Base-by-base conservation (phyloP, 2,329 filamentous ascomycete species). In the Pseudogymnoascus sp. region DNA sequence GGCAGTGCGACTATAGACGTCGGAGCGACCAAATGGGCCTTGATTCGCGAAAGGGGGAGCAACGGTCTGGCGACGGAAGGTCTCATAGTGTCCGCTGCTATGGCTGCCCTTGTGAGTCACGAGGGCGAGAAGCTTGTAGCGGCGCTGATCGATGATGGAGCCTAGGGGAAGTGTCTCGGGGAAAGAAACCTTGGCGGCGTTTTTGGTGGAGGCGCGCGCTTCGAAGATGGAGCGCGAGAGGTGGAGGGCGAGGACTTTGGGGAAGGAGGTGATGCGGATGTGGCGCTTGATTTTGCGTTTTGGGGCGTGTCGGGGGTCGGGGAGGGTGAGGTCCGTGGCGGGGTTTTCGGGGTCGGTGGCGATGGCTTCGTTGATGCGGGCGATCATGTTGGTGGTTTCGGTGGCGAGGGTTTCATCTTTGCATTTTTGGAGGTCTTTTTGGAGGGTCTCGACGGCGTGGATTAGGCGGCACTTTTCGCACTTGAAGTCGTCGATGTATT, bases 101-200 rank as follows among this genome's bases (percentile, higher is more conserved):
- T 99, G 95, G 66, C 90, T 96, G 38, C 95, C 95, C 71, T 96
- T 96, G 73, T 99, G 95, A 21, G 91, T 96, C 37, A 99, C 91
- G 37, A 96, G 85, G 11, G 89, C 91, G 0, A 96, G 82, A 4
- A 99, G 80, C 70, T 88, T 91, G 76, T 97, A 99, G 72, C 84
- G 88, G 67, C 87, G 89, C 71, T 89, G 87, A 63, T 89, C 84
- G 46, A 95, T 77, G 23, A 97, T 78, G 0, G 91, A 87, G 1
- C 95, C 95, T 2, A 99, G 79, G 0, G 90, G 85, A 2, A 99
- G 76, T n/a, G 83, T 82, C 75, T 97, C 93, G 0, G 93, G 93
- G 70, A 97, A 99, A 0, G 89, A 80, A 2, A 99, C 93, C 74
- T 96, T 97, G 70, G 93, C 93, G 64, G 90, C 87, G 73, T 99